Conservation (phyloP, 164 flowering plant genomes). For the Nymphaea thermarum region DNA sequence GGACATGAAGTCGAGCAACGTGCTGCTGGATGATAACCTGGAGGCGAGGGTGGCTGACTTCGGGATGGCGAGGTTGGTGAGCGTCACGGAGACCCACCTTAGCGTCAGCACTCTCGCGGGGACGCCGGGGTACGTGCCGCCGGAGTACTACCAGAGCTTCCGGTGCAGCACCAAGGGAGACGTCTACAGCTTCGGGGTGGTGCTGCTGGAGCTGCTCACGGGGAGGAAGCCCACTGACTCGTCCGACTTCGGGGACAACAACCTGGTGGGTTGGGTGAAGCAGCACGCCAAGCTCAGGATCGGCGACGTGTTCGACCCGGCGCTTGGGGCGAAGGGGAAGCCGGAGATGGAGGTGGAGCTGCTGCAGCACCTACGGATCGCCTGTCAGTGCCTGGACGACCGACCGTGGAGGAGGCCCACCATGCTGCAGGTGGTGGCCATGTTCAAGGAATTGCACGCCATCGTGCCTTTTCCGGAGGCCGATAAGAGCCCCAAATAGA, state of each 20-base stretch:
- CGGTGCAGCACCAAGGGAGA: slow-evolving; percentile 89
- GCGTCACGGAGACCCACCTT: slow-evolving; percentile 90
- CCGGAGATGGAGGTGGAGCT: slow-evolving; percentile 72
- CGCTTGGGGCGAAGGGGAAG: slow-evolving; percentile 41
- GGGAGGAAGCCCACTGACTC: slow-evolving; percentile 87
- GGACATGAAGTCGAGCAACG: slow-evolving; percentile 98
- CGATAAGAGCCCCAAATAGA: no score
- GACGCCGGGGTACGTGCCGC: slow-evolving; percentile 97
- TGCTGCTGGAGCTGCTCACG: slow-evolving; percentile 81
- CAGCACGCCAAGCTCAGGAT: slow-evolving; percentile 64
- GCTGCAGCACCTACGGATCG: slow-evolving; percentile 68
- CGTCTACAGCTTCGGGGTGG: slow-evolving; percentile 96
- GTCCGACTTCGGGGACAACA: slow-evolving; percentile 88
- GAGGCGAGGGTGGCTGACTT: slow-evolving; percentile 96
- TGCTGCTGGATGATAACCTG: slow-evolving; percentile 69
- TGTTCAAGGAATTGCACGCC: slow-evolving; percentile 90
- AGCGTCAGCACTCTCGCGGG: slow-evolving; percentile 96
- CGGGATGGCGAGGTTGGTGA: slow-evolving; percentile 96
- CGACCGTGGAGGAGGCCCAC: slow-evolving; percentile 73
- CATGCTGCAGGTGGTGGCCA: slow-evolving; percentile 91
- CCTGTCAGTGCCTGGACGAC: slow-evolving; percentile 81
- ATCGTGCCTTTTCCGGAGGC: not conserved
- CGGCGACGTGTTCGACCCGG: slow-evolving; percentile 76
- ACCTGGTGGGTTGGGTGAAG: slow-evolving; percentile 96
- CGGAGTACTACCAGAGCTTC: slow-evolving; percentile 94